Conservation (phyloP, 495 filamentous ascomycete genomes). For the Extremus antarcticus region DNA sequence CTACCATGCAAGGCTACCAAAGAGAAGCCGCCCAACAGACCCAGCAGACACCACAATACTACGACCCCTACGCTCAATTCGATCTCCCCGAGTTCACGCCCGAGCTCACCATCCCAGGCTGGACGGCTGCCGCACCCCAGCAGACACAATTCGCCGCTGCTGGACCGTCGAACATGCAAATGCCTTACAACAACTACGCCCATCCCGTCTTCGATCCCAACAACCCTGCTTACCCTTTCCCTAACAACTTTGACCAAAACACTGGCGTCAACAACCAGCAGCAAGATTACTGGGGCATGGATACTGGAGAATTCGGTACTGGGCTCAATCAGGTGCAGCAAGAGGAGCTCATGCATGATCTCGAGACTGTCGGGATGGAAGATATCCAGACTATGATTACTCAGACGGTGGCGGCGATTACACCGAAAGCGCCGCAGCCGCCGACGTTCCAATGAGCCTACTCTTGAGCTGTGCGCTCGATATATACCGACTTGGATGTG, state of each 20-base stretch:
- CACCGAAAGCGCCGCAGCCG: not conserved
- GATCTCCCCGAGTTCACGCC: constrained; percentile 26
- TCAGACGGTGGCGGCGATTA: not conserved
- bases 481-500: too few species aligned
- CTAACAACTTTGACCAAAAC: not conserved
- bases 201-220: constrained; percentile 14
- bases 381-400: constrained; percentile 19
- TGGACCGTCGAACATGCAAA: not conserved
- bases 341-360: constrained; percentile 30
- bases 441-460: not conserved
- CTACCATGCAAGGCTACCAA: not conserved
- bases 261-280: not conserved
- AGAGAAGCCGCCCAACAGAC: not conserved
- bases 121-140: constrained; percentile 2
- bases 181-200: constrained; percentile 1
- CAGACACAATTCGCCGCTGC: constrained; percentile 5
- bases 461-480: too few species aligned
- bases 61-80: constrained; percentile 24
- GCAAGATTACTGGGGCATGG: constrained; percentile 12
- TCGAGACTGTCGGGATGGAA: constrained; percentile 29
- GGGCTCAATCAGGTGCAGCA: constrained; percentile 32
- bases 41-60: constrained; percentile 7
- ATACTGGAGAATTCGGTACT: constrained; percentile 4
- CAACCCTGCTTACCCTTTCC: constrained; percentile 12
- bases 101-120: constrained; percentile 17